Evolutionary conservation across 495 filamentous ascomycete genomes (phyloP), one percentile per base, ranked within the genome.

Genomic region (Aspergillus ostianus): DNA sequence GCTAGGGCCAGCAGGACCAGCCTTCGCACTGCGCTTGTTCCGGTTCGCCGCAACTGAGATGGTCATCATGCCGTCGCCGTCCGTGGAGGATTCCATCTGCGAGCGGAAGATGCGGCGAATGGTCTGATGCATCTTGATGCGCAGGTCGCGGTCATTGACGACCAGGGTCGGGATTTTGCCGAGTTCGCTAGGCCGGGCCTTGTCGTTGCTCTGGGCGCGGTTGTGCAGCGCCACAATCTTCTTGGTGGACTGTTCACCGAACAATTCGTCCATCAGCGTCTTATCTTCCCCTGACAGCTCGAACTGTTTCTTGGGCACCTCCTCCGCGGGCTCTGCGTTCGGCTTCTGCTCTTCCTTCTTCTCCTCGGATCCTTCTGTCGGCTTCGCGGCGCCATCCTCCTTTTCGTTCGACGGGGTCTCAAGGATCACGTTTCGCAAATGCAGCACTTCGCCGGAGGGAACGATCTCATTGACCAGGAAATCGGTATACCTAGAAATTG

Each of bases 401-500:
- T 58, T 55, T 20, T 53, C 56, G 32, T 60, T 30, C 32, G 41
- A 55, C 23, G 66, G 63, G 20, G 71, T 58, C 21, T 73, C 69
- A 49, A 83, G 57, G 74, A 77, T 75, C 58, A 27, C 15, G 9
- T 29, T 29, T 29, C 74, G 69, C 48, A 98, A 80, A 72, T 97
- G 92, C 47, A 93, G 66, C 3, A 96, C 93, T 51, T 85, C 76
- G 13, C 92, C 93, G 68, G 87, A 82, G 12, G 86, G 87, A 15
- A 82, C 72, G 63, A 98, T 94, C 75, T 98, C 94, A 70, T 97
- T 91, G 57, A 98, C 94, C 51, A 93, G 76, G 72, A 98, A 98
- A 70, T 98, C 94, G 15, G 93, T 96, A 73, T 92, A 98, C 64
- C 91, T 94, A 60, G 10, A 47, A 59, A 47, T 26, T 57, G 45